These are phyloP conservation scores for Claviceps digitariae DNA, from an alignment of 2,329 filamentous ascomycete genomes.

Conservation along the genomic window DNA sequence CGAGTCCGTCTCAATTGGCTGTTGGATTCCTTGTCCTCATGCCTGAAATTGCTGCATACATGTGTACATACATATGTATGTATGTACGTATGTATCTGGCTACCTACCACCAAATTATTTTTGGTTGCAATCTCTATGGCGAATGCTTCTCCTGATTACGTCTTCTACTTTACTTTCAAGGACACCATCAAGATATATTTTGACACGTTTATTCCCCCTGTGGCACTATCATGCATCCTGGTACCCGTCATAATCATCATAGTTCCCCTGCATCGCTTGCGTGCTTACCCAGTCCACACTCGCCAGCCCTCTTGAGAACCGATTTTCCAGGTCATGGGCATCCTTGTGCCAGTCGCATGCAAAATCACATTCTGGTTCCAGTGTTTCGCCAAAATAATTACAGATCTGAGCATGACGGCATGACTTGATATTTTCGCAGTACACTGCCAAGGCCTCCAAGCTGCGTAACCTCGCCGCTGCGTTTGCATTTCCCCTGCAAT, in stretches of 20 bases:
- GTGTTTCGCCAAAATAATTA: slow-evolving; percentile 60
- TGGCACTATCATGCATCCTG: slow-evolving; percentile 28
- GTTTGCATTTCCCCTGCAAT: slow-evolving; percentile 25
- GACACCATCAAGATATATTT: not conserved
- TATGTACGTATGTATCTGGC: not conserved
- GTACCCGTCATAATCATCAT: slow-evolving; percentile 41
- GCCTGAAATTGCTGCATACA: no score
- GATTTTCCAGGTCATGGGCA: slow-evolving; percentile 37
- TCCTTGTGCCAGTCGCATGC: slow-evolving; percentile 74
- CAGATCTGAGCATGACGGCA: slow-evolving; percentile 69
- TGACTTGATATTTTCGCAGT: slow-evolving; percentile 61
- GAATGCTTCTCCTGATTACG: not conserved
- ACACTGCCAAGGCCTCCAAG: slow-evolving; percentile 55
- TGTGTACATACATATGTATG: no score
- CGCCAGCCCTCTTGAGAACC: slow-evolving; percentile 42
- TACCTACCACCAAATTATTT: not conserved
- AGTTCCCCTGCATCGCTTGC: slow-evolving; percentile 44
- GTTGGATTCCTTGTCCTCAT: no score
- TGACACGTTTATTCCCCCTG: not conserved
- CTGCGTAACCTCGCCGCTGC: slow-evolving; percentile 45
- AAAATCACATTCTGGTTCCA: slow-evolving; percentile 49
- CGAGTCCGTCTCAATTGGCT: no score
- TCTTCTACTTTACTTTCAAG: not conserved
- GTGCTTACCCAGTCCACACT: slow-evolving; percentile 52
- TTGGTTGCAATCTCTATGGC: not conserved